These are phyloP conservation scores for Hibiscus trionum DNA, from an alignment of 345 rosid genomes.

Conservation along the genomic window DNA sequence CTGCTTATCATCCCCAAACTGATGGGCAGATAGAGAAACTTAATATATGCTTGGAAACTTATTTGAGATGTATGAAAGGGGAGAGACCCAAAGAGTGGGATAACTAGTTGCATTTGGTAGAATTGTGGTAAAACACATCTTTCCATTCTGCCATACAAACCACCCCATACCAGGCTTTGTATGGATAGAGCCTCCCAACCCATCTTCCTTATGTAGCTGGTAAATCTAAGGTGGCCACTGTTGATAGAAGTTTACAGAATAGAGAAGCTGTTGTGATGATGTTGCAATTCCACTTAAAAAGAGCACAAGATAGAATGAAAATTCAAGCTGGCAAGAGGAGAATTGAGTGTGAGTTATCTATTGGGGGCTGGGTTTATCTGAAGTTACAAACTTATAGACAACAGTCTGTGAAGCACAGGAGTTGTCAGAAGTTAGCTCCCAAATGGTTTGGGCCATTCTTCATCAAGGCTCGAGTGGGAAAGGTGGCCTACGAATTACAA, in stretches of 20 bases:
- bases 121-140: neutral
- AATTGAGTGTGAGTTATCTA: too few relatives aligned
- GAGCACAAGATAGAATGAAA: too few relatives aligned
- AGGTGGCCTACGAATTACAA: too few relatives aligned
- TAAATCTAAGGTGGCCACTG: neutral
- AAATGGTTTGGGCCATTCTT: too few relatives aligned
- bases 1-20: neutral
- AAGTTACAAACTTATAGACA: too few relatives aligned
- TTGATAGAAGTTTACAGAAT: neutral
- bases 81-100: neutral
- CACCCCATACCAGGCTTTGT: neutral
- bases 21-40: neutral
- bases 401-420: too few relatives aligned
- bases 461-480: too few relatives aligned
- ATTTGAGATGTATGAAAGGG: neutral
- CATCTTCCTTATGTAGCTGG: neutral
- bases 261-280: too few relatives aligned
- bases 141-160: neutral
- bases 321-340: too few relatives aligned
- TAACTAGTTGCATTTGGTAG: neutral
- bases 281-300: too few relatives aligned
- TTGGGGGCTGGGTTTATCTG: too few relatives aligned
- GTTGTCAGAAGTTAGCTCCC: too few relatives aligned
- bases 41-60: neutral
- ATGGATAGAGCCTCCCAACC: neutral